Base-by-base conservation (phyloP, 2,329 filamentous ascomycete genomes). In the Penicillium sp. region DNA sequence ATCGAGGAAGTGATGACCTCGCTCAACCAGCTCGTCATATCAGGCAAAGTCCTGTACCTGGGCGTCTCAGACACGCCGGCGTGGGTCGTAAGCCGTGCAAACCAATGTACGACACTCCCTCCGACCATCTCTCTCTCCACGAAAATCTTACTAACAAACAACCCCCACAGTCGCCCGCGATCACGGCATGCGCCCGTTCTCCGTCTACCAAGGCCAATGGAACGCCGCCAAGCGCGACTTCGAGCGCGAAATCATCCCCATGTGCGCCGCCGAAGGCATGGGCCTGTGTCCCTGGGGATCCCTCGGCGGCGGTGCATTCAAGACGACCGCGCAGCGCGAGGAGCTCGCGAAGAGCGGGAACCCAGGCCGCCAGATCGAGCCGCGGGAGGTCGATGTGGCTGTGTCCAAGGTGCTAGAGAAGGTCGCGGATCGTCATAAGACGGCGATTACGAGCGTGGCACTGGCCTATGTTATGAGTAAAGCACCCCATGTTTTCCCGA, bases 101-200 rank as follows among this genome's bases (percentile, higher is more conserved):
- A 89, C 55, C 82, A 87, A 70, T 88, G 71, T 71, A 69, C 61
- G 76, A 52, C 10, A n/a, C 14, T 17, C 6, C 8, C 14, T n/a
- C 17, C 20, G 3, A 15, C 14, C n/a, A 31, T 14, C 37, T 11
- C 8, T 8, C 14, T 20, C 20, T 20, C 3, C 14, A n/a, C 6
- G 34, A 11, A n/a, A 48, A 43, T 15, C 11, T 22, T 22, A 20
- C 63, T 12, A 17, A 20, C 48, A 11, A 41, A 51, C 42, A n/a
- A 4, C 15, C 8, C 59, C 60, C 31, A 62, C 58, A 59, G 69
- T 92, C 69, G 90, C 90, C 6, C 83, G 87, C 43, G 82, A 85
- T 63, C 84, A 91, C 63, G 88, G 87, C n/a, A 80, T 91, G 31
- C 84, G 86, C 1, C 87, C 84, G 41, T 92, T 92, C 76, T 83